A percentile compares a stretch with the other conserved stretches of the same genome.
Conservation (phyloP, 768 basidiomycete genomes). For the Podaxis rugospora region DNA sequence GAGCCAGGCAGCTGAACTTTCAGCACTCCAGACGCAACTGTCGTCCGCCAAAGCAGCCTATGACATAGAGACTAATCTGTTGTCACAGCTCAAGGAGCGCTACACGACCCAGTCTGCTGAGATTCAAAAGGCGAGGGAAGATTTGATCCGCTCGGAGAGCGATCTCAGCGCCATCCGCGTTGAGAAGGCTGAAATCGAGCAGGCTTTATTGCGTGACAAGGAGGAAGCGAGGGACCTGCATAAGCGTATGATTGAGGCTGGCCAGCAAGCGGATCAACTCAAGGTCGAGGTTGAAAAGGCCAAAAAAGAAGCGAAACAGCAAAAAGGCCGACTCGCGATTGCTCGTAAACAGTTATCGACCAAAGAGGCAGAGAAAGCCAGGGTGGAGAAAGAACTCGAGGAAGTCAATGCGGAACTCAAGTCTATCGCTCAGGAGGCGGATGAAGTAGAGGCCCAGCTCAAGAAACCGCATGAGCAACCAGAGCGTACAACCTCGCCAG, state of each 20-base stretch:
- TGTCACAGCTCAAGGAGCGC: conserved; percentile 67
- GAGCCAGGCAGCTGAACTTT: conserved; percentile 69
- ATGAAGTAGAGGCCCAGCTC: conserved; percentile 49
- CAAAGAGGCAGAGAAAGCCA: conserved; percentile 74
- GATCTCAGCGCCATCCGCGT: conserved; percentile 84
- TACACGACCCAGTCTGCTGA: conserved; percentile 61
- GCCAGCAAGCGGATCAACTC: conserved; percentile 62
- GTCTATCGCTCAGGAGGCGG: conserved; percentile 50
- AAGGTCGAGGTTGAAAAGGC: conserved; percentile 80
- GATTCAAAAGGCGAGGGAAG: conserved; percentile 66
- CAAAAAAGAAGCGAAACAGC: conserved; percentile 93
- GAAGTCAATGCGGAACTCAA: conserved; percentile 55
- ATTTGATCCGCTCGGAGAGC: conserved; percentile 87
- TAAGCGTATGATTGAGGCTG: conserved; percentile 76
- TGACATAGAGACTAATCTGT: conserved; percentile 74
- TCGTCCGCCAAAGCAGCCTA: conserved; percentile 79
- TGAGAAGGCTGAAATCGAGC: conserved; percentile 91
- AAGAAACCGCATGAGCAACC: conserved; percentile 23
- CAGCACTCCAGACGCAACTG: conserved; percentile 79
- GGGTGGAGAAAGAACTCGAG: conserved; percentile 66
- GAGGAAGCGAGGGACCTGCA: conserved; percentile 89
- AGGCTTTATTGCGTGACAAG: conserved; percentile 82
- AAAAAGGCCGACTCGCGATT: conserved; percentile 92
- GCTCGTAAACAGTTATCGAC: conserved; percentile 89
- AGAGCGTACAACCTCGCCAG: conserved; percentile 35